Evolutionary conservation across 495 filamentous ascomycete genomes (phyloP), one percentile per base, ranked within the genome.

Genomic region (Aspergillus haitiensis): DNA sequence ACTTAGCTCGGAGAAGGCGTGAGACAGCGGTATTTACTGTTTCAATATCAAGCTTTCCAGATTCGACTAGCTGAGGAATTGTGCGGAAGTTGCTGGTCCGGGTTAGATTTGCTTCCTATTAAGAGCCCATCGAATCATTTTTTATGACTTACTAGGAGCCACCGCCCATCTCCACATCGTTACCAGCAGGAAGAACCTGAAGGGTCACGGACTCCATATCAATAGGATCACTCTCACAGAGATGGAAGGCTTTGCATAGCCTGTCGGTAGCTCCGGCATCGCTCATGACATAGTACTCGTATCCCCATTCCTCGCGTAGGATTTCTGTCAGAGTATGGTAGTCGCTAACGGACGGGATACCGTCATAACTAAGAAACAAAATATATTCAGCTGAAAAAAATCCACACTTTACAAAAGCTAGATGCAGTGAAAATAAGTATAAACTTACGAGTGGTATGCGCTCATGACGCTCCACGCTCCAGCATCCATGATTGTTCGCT

Each of bases 101-200:
- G 9, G 48, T 67, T 42, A 67, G 66, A 7, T 16, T 42, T 11
- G 36, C 3, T 34, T 7, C 2, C 10, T 54, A 18, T 13, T 7
- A 33, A 31, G 18, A 31, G 7, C 6, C 37, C 7, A n/a, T 10
- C 8, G 6, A 8, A 18, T 7, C 16, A 9, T 8, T 18, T 2
- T 0, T 16, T 0, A 10, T 3, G 3, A 50, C 75, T 60, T 64
- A 77, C 75, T 81, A 90, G 16, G 82, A 85, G 33, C 87, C 87
- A 51, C 87, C 87, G 36, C 87, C 87, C 87, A 90, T 89, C 63
- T 90, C 87, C n/a, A 87, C 82, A 58, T 89, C 86, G 49, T 83
- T 85, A n/a, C 87, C 86, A 12, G 87, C 85, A 5, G 81, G 81
- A 37, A 90, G 75, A 6, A 82, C 83, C 52, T 79, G 70, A 46